Evolutionary conservation across 345 rosid genomes (phyloP), one percentile per base, ranked within the genome.

Genomic region (Atalantia buxifolia): DNA sequence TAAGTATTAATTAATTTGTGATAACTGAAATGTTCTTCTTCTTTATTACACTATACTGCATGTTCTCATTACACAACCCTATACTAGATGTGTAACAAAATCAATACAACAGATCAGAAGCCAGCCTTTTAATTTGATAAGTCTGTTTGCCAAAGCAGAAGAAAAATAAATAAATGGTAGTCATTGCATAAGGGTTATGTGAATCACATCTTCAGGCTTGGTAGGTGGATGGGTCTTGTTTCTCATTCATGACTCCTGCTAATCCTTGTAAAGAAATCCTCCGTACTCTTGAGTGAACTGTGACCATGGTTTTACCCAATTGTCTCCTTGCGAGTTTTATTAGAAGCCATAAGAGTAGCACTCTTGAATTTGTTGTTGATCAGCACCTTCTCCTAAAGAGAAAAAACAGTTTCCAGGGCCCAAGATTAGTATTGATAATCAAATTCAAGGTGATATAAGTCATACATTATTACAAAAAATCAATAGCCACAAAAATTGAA

Each of bases 281-380:
- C 82, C 78, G 74, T 89, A 89, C 53, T 87, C 87, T 76, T 13
- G 4, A 4, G 85, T 83, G 80, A 89, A 86, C 66, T 83, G 67
- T 2, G 88, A 84, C 84, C 86, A 71, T 74, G 94, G 91, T 36
- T 90, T 83, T 30, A 89, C 85, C 91, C 89, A 81, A 19, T 89
- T 89, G 10, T 85, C 90, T 9, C 89, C 89, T 0, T 86, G 82
- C 84, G 86, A 69, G 75, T 82, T 86, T 57, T 85, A 81, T 82
- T 87, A 89, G 89, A 87, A 87, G 18, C 85, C 89, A 67, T 80
- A 85, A 16, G 92, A 89, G 85, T 86, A 55, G 88, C 86, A 69
- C 92, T 90, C 79, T 81, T 86, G 83, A 89, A 85, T 61, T 84
- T 87, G 28, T 89, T 83, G 85, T 89, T 90, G 85, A 89, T 90